Evolutionary conservation across 192 early-diverging fungal species (phyloP).

Genomic region (Dimargaris verticillata): DNA sequence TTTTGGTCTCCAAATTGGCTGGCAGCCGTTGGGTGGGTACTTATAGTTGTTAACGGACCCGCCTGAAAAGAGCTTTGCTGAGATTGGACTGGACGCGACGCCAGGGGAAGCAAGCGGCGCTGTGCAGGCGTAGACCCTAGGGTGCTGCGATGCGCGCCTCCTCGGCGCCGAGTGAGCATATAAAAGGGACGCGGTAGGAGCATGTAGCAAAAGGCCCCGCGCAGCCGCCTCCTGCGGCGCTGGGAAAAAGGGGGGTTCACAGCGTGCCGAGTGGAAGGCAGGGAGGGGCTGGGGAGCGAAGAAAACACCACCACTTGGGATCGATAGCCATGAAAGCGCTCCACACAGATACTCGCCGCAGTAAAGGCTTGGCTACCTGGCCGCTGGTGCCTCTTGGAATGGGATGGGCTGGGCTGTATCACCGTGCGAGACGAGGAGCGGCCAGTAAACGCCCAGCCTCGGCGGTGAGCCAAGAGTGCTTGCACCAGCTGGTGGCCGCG

Average conservation of each 20-base stretch:
- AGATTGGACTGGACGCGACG: background rate
- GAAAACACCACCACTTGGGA: constrained; percentile 6
- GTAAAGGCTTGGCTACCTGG: background rate
- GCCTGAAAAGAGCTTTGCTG: background rate
- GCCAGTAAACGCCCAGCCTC: background rate
- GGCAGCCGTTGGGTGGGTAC: background rate
- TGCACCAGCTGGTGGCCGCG: background rate
- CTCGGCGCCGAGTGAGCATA: background rate
- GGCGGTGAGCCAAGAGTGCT: background rate
- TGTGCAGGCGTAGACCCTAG: background rate
- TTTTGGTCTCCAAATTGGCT: too few relatives aligned
- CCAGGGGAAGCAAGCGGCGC: background rate
- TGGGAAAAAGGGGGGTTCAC: background rate
- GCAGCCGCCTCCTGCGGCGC: background rate
- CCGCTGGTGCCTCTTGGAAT: background rate
- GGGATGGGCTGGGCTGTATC: background rate
- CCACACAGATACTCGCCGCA: background rate
- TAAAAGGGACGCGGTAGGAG: background rate
- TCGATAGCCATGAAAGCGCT: constrained; percentile 4
- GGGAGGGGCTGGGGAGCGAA: background rate
- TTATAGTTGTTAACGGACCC: background rate
- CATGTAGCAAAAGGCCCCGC: background rate
- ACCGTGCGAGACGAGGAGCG: background rate
- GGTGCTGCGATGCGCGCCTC: background rate
- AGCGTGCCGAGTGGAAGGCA: background rate